A percentile compares a stretch with the other conserved stretches of the same genome.
These are phyloP conservation scores for Phytophthora capsici DNA, from an alignment of 352 stramenopile genomes.

Conservation along the genomic window DNA sequence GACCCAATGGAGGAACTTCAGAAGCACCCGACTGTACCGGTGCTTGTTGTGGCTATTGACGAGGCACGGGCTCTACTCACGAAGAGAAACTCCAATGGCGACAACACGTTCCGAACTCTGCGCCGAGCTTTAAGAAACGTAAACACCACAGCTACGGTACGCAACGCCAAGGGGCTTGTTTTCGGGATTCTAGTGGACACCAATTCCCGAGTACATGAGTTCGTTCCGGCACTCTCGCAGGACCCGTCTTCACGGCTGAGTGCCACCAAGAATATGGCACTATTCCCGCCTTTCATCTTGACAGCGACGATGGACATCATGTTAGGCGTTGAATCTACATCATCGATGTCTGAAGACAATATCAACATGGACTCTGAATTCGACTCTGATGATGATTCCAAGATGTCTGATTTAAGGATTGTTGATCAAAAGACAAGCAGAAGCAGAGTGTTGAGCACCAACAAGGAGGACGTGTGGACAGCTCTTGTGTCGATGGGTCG, in stretches of 20 bases:
- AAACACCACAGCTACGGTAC: background rate
- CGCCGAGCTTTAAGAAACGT: background rate
- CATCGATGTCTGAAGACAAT: too few relatives aligned
- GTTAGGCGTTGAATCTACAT: too few relatives aligned
- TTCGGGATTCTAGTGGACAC: slow-evolving; percentile 1
- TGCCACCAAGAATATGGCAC: slow-evolving; percentile 13
- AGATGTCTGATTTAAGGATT: too few relatives aligned
- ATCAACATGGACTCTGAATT: too few relatives aligned
- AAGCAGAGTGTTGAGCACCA: background rate
- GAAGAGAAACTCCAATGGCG: too few relatives aligned
- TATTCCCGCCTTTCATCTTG: slow-evolving; percentile 75
- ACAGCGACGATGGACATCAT: slow-evolving; percentile 37
- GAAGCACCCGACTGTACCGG: too few relatives aligned
- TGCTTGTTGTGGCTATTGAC: too few relatives aligned
- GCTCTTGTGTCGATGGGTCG: slow-evolving; percentile 11
- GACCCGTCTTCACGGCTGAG: background rate
- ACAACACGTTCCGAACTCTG: too few relatives aligned
- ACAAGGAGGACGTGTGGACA: background rate
- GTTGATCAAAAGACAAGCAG: slow-evolving; percentile 1
- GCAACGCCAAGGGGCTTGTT: background rate
- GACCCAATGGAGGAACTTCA: too few relatives aligned
- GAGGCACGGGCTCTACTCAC: too few relatives aligned
- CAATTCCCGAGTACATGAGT: background rate
- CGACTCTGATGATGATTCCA: too few relatives aligned
- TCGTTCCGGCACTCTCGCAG: background rate